Evolutionary conservation across 2,329 filamentous ascomycete species (phyloP), one percentile per base, ranked within the genome.

Genomic region (Lasiodiplodia sp.): DNA sequence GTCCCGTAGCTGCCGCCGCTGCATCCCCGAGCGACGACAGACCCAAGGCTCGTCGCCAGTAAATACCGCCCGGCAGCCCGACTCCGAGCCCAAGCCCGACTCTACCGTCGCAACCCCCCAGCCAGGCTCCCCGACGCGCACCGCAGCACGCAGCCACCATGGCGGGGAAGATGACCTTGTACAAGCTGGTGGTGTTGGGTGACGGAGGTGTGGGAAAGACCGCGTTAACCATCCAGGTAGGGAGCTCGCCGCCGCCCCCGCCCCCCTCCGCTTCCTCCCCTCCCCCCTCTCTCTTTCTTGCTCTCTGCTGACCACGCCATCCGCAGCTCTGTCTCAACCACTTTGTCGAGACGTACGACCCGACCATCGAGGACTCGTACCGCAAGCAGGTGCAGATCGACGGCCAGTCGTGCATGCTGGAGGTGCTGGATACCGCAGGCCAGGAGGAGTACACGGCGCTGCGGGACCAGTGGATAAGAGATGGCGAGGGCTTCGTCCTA

Each of bases 371-470:
- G 80, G 88, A 90, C 75, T 90, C 88, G 55, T 90, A 90, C 77
- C 86, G 88, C 71, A 90, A 90, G 78, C 88, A 90, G 79, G 88
- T 90, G 68, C 87, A 97, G 78, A 98, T 98, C 81, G 96, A 98
- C 78, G 88, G 90, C 71, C 93, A 97, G 80, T 94, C 94, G 55
- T 97, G 94, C 85, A 97, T 97, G 94, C 89, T 97, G 76, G 95
- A 98, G 82, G 94, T 97, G 58, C 88, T 97, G 76, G 96, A 99
- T 83, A 99, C 96, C 67, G 96, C 96, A 65, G 96, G 96, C 69
- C 96, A 99, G 81, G 96, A 99, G 83, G 96, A 99, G 83, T 99
- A 98, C 82, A 97, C 95, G 71, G 96, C 96, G 57, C 85, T 98
- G 76, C 88, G 96, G 77, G 96, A 98, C 80, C 96, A 98, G 84